phyloP scores from a whole-genome alignment of 2,329 filamentous ascomycete species.

The Colletotrichum tofieldiae region DNA sequence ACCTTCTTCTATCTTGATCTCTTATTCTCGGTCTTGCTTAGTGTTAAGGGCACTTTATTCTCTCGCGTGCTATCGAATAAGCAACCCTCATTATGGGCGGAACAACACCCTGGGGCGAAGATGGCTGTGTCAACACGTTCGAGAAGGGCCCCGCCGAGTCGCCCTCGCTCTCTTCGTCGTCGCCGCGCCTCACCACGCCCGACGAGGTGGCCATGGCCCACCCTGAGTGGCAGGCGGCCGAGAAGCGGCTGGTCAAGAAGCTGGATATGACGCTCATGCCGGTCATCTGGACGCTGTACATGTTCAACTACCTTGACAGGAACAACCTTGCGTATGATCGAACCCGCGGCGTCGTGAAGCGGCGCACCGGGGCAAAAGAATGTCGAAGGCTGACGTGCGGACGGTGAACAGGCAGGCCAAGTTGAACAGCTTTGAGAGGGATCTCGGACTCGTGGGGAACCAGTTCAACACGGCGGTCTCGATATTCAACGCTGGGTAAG shows the following conservation, averaged over 20 bases:
- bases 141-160: constrained; percentile 12
- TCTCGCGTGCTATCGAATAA: neutral
- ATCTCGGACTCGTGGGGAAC: constrained; percentile 36
- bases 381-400: neutral
- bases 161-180: neutral
- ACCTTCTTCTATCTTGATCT: neutral
- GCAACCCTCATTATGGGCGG: constrained; percentile 8
- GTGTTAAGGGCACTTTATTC: neutral
- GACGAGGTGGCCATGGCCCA: constrained; percentile 26
- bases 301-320: constrained; percentile 43
- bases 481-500: constrained; percentile 39
- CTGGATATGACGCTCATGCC: constrained; percentile 48
- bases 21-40: neutral
- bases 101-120: constrained; percentile 10
- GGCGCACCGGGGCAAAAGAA: neutral
- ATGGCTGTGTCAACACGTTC: constrained; percentile 16
- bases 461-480: constrained; percentile 41
- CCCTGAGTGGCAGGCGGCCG: constrained; percentile 32
- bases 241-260: constrained; percentile 44
- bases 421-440: constrained; percentile 35
- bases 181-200: neutral
- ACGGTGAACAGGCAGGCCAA: constrained; percentile 34
- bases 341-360: neutral
- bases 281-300: constrained; percentile 41
- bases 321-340: constrained; percentile 42